Percentiles rank a stretch among this genome's conserved stretches.
These are phyloP conservation scores for Ogataea chonburiensis DNA, from an alignment of 805 yeast species.

Conservation along the genomic window DNA sequence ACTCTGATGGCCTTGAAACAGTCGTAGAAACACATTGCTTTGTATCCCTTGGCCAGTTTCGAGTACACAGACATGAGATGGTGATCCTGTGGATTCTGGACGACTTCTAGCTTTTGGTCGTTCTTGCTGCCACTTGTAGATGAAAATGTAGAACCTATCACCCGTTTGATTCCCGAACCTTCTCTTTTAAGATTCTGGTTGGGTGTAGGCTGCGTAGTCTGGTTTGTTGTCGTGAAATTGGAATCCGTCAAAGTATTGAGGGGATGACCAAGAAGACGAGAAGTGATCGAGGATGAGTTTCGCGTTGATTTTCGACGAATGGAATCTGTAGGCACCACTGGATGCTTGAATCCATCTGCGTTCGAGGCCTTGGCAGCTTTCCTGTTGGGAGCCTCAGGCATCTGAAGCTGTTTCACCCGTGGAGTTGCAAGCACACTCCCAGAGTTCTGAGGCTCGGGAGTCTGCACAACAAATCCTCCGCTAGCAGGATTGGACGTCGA, in stretches of 20 bases:
- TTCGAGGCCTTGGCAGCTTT: constrained; percentile 30
- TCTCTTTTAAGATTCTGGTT: constrained; percentile 13
- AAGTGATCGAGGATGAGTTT: constrained; percentile 30
- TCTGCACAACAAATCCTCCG: constrained; percentile 20
- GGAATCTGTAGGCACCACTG: constrained; percentile 26
- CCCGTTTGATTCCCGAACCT: constrained; percentile 24
- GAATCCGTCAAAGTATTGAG: constrained; percentile 27
- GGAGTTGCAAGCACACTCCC: constrained; percentile 38
- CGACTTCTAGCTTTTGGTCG: constrained; percentile 13
- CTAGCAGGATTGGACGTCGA: constrained; percentile 10
- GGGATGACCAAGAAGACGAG: constrained; percentile 29
- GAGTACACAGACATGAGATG: constrained; percentile 49
- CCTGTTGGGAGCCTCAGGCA: constrained; percentile 42
- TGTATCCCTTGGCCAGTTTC: constrained; percentile 58
- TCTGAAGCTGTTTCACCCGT: constrained; percentile 34
- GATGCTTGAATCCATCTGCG: constrained; percentile 27
- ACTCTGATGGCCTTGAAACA: constrained; percentile 76
- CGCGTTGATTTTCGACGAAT: constrained; percentile 28
- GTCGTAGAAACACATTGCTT: constrained; percentile 63
- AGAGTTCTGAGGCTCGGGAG: constrained; percentile 27
- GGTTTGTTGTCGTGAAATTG: constrained; percentile 18
- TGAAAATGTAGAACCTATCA: constrained; percentile 26
- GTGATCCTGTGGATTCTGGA: constrained; percentile 31
- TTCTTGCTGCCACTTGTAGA: constrained; percentile 8
- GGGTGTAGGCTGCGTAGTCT: constrained; percentile 10